A percentile compares a stretch with the other conserved stretches of the same genome.
Conservation (phyloP, 306 rosid species). For the Malus orientalis region DNA sequence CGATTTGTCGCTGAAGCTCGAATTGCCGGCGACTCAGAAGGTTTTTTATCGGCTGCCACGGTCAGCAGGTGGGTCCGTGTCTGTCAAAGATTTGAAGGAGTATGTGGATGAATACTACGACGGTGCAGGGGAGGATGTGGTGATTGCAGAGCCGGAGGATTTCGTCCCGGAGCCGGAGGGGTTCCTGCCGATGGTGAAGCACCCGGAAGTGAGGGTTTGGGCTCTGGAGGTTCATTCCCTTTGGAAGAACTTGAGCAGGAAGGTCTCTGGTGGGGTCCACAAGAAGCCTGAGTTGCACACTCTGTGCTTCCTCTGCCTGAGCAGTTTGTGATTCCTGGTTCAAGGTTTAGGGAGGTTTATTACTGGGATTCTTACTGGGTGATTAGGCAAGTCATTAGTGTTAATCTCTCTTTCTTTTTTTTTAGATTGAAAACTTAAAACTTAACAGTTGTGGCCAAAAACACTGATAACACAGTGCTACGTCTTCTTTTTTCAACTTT, state of each 20-base stretch:
- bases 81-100: slow-evolving; percentile 24
- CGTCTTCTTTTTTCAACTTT: background rate
- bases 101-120: slow-evolving; percentile 33
- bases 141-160: slow-evolving; percentile 48
- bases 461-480: too few relatives aligned
- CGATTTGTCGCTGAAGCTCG: slow-evolving; percentile 53
- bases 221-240: slow-evolving; percentile 61
- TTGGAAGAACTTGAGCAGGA: slow-evolving; percentile 71
- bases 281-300: slow-evolving; percentile 52
- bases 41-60: slow-evolving; percentile 43
- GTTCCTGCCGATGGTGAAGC: slow-evolving; percentile 59
- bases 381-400: slow-evolving; percentile 37
- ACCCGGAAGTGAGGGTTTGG: slow-evolving; percentile 59
- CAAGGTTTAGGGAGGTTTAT: slow-evolving; percentile 76
- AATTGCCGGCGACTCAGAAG: slow-evolving; percentile 24
- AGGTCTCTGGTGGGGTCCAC: slow-evolving; percentile 29
- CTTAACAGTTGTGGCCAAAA: too few relatives aligned
- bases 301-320: slow-evolving; percentile 57
- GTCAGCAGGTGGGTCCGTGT: slow-evolving; percentile 24
- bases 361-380: slow-evolving; percentile 99
- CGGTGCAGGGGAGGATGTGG: slow-evolving; percentile 66
- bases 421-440: too few relatives aligned
- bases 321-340: slow-evolving; percentile 58
- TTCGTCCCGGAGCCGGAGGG: slow-evolving; percentile 47
- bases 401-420: background rate